phyloP scores from a whole-genome alignment of 2,329 filamentous ascomycete species.

The Colletotrichum tofieldiae region DNA sequence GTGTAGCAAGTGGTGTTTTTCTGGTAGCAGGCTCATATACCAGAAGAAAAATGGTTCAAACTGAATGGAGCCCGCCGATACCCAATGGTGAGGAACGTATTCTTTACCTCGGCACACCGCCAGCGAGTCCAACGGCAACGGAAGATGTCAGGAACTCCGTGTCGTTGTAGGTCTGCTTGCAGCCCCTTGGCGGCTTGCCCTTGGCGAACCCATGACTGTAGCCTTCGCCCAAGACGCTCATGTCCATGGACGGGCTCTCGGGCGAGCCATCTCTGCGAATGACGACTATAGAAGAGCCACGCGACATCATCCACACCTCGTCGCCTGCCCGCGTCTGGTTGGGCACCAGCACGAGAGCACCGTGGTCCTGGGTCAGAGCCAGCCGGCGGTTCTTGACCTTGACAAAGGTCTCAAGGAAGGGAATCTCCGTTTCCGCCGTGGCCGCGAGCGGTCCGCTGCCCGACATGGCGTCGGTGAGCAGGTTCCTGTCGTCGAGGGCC shows the following conservation, averaged over 20 bases:
- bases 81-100: no score
- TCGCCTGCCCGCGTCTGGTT: slow-evolving; percentile 29
- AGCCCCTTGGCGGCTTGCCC: slow-evolving; percentile 15
- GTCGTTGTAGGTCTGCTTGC: slow-evolving; percentile 34
- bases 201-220: slow-evolving; percentile 37
- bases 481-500: slow-evolving; percentile 52
- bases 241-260: slow-evolving; percentile 2
- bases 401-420: slow-evolving; percentile 43
- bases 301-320: slow-evolving; percentile 42
- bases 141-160: slow-evolving; percentile 40
- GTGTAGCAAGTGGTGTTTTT: not conserved
- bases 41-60: no score
- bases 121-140: slow-evolving; percentile 42
- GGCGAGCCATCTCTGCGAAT: slow-evolving; percentile 17
- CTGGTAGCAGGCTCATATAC: no score
- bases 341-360: slow-evolving; percentile 39
- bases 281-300: slow-evolving; percentile 20
- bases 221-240: slow-evolving; percentile 34
- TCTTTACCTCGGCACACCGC: slow-evolving; percentile 35
- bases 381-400: slow-evolving; percentile 27
- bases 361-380: slow-evolving; percentile 41
- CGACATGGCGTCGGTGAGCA: slow-evolving; percentile 53
- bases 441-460: slow-evolving; percentile 46
- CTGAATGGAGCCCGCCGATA: no score
- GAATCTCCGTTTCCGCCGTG: slow-evolving; percentile 47